phyloP scores from a whole-genome alignment of 2,329 filamentous ascomycete species.

The Achaetomium macrosporum region DNA sequence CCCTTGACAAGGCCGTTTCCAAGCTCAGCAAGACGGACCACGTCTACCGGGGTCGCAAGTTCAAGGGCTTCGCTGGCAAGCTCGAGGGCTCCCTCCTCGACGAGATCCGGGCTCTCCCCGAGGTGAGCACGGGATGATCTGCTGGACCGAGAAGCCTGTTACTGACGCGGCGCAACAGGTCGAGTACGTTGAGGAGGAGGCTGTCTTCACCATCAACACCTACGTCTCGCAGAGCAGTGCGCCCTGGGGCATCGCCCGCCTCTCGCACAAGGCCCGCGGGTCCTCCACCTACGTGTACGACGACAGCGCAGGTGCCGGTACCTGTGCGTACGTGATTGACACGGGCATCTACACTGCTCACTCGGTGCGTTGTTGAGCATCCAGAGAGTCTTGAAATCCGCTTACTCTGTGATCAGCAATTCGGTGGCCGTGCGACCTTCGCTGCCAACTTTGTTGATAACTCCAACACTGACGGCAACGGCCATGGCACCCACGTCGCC shows the following conservation, averaged over 20 bases:
- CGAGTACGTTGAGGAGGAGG: conserved; percentile 30
- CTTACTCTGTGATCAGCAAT: conserved; percentile 25
- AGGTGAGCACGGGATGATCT: conserved; percentile 15
- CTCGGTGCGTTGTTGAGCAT: conserved; percentile 16
- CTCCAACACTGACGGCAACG: conserved; percentile 36
- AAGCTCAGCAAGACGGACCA: conserved; percentile 22
- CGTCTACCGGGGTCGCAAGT: conserved; percentile 25
- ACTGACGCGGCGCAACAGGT: conserved; percentile 23
- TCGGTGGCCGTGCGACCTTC: conserved; percentile 38
- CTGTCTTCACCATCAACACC: conserved; percentile 27
- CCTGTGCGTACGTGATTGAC: conserved; percentile 39
- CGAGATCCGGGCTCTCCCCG: conserved; percentile 21
- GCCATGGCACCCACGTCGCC: conserved; percentile 44
- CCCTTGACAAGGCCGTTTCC: conserved; percentile 25
- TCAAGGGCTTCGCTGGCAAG: conserved; percentile 28
- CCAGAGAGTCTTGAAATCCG: neutral
- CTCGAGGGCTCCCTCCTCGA: conserved; percentile 23
- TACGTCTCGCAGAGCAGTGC: conserved; percentile 24
- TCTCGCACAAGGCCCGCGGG: conserved; percentile 23
- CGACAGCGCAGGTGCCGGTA: conserved; percentile 26
- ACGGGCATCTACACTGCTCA: conserved; percentile 42
- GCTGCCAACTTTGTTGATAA: conserved; percentile 35
- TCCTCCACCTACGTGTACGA: conserved; percentile 28
- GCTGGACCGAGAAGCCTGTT: neutral
- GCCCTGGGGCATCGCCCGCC: conserved; percentile 28